Conservation (phyloP, 371 early-diverging fungal species). For the Circinella umbellata region DNA sequence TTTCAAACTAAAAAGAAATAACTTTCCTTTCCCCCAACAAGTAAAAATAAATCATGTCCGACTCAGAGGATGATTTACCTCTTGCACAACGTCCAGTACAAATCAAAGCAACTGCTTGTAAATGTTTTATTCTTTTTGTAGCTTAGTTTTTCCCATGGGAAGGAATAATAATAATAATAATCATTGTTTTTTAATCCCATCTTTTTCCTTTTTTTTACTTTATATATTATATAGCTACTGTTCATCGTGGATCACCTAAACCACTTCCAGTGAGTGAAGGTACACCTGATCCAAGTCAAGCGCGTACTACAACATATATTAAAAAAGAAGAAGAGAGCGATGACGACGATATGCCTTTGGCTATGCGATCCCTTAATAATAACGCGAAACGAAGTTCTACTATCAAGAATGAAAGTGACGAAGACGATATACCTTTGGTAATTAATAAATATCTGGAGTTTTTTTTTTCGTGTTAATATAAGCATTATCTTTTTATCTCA, state of each 20-base stretch:
- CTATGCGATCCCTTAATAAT: constrained; percentile 12
- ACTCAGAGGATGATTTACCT: constrained; percentile 32
- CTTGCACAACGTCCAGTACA: constrained; percentile 16
- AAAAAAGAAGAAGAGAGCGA: constrained; percentile 24
- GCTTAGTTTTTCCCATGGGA: not conserved
- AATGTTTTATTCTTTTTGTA: no score
- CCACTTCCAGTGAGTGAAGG: constrained; percentile 3
- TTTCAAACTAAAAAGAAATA: no score
- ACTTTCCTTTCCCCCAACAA: no score
- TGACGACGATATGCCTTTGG: constrained; percentile 23
- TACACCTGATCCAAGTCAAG: constrained; percentile 15
- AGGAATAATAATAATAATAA: no score
- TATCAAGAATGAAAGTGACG: constrained; percentile 14
- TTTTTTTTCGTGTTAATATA: not conserved
- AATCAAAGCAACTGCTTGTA: constrained; percentile 6
- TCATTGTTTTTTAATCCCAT: constrained; percentile 9
- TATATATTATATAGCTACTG: constrained; percentile 8
- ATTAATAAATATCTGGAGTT: not conserved
- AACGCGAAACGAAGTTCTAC: constrained; percentile 11
- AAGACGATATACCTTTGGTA: constrained; percentile 26
- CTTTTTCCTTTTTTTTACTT: constrained; percentile 9
- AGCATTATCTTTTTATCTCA: no score
- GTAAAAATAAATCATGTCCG: constrained; percentile 19
- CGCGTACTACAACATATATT: constrained; percentile 14
- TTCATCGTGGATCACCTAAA: not conserved